phyloP scores from a whole-genome alignment of 805 yeast species.

The Sungouiella thailandica region DNA sequence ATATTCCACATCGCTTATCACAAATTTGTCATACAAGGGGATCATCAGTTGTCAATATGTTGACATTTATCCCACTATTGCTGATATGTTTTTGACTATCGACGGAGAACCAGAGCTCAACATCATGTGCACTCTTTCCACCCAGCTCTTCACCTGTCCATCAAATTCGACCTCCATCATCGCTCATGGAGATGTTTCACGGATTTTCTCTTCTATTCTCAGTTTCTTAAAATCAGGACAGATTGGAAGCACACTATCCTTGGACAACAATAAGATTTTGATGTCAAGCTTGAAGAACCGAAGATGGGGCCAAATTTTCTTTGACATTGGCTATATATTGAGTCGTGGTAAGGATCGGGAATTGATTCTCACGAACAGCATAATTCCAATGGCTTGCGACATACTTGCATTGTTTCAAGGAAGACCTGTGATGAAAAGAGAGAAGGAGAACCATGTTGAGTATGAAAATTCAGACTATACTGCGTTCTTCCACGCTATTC shows the following conservation, averaged over 20 bases:
- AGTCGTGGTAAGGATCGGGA: constrained; percentile 59
- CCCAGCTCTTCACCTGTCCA: constrained; percentile 89
- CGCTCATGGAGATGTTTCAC: constrained; percentile 58
- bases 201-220: constrained; percentile 58
- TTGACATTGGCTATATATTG: constrained; percentile 73
- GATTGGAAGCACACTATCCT: constrained; percentile 40
- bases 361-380: constrained; percentile 39
- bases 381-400: constrained; percentile 59
- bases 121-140: constrained; percentile 64
- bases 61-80: constrained; percentile 71
- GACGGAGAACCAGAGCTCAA: constrained; percentile 91
- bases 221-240: constrained; percentile 56
- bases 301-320: constrained; percentile 72
- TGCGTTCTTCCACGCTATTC: constrained; percentile 61
- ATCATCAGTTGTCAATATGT: constrained; percentile 75
- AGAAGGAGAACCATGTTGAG: constrained; percentile 77
- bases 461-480: constrained; percentile 85
- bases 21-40: constrained; percentile 51
- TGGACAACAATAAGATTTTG: constrained; percentile 28
- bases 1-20: constrained; percentile 59
- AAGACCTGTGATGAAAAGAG: constrained; percentile 68
- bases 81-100: constrained; percentile 60
- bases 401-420: constrained; percentile 71
- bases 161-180: constrained; percentile 63
- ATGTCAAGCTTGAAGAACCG: constrained; percentile 57